These are phyloP conservation scores for Botrytis squamosa DNA, from an alignment of 2,329 filamentous ascomycete species.

Conservation along the genomic window DNA sequence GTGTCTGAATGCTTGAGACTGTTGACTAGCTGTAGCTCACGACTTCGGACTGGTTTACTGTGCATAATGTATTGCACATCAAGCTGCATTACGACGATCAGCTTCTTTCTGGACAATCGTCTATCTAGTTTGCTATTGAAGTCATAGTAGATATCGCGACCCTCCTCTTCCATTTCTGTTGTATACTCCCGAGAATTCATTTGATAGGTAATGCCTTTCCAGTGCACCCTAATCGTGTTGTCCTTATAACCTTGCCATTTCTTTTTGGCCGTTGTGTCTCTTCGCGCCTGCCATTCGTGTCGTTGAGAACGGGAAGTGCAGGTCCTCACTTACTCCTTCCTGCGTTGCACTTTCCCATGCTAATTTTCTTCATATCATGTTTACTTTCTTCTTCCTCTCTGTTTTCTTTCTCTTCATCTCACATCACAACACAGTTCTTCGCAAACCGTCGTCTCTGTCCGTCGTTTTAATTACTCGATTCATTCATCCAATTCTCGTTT, in stretches of 20 bases:
- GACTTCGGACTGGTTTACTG: not conserved
- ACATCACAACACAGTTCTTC: not conserved
- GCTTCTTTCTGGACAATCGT: not conserved
- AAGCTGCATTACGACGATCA: not conserved
- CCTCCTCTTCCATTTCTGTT: not conserved
- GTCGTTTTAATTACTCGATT: not conserved
- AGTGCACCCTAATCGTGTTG: not conserved
- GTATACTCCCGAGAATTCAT: not conserved
- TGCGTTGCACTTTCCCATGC: not conserved
- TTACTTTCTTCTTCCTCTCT: conserved; percentile 13
- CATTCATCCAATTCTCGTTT: conserved; percentile 15
- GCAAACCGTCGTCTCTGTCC: conserved; percentile 10
- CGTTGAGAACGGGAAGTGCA: not conserved
- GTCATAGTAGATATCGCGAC: too few relatives aligned
- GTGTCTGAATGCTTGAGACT: not conserved
- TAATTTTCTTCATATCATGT: not conserved
- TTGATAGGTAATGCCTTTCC: not conserved
- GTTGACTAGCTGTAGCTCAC: not conserved
- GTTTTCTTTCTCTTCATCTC: conserved; percentile 14
- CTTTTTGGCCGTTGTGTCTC: too few relatives aligned
- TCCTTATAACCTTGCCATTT: not conserved
- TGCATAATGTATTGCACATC: not conserved
- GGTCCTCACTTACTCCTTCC: conserved; percentile 6
- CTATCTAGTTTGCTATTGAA: not conserved
- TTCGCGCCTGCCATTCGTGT: not conserved